Conservation (phyloP, 2,329 filamentous ascomycete genomes). For the Fusarium duplospermum region DNA sequence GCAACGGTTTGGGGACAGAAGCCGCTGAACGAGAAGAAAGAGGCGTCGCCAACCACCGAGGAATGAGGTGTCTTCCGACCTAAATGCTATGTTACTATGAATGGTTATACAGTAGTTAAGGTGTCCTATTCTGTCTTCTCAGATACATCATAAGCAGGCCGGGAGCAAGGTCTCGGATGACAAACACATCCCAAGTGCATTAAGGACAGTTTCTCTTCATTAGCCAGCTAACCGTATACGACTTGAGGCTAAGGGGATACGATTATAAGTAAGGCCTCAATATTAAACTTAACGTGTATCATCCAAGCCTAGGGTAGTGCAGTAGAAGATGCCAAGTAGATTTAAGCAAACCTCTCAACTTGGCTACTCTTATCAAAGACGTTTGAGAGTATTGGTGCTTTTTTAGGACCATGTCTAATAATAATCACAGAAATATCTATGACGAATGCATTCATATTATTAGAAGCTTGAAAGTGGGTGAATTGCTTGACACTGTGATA, state of each 20-base stretch:
- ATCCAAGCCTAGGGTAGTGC: no score
- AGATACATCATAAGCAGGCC: not conserved
- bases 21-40: not conserved
- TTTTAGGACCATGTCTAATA: not conserved
- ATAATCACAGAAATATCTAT: not conserved
- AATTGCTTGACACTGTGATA: not conserved
- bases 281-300: no score
- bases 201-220: no score
- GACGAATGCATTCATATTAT: not conserved
- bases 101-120: not conserved
- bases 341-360: not conserved
- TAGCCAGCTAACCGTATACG: no score
- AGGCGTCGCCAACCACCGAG: not conserved
- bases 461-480: not conserved
- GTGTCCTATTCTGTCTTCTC: not conserved
- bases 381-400: not conserved
- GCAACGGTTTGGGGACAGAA: conserved; percentile 7
- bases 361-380: not conserved
- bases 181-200: no score
- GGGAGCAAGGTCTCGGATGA: not conserved
- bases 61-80: not conserved
- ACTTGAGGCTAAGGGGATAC: no score
- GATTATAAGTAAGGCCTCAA: no score
- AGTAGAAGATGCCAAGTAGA: no score
- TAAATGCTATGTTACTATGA: not conserved